Conservation (phyloP, 208 protist genomes). For the Crithidia expoeki region DNA sequence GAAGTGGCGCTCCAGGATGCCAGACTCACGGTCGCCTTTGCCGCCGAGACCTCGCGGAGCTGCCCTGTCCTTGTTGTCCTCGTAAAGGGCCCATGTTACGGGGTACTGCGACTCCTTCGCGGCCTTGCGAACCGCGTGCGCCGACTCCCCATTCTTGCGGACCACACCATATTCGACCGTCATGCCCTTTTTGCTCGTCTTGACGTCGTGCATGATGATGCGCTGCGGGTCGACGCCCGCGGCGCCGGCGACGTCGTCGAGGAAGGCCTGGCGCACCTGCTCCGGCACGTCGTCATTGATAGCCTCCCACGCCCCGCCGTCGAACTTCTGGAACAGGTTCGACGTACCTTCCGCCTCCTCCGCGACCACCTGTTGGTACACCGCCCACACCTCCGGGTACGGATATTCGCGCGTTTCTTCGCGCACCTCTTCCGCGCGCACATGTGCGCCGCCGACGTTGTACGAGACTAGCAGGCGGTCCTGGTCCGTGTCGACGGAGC, state of each 20-base stretch:
- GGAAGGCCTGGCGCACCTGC: constrained; percentile 33
- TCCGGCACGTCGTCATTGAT: constrained; percentile 24
- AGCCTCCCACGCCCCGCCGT: constrained; percentile 40
- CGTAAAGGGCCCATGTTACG: constrained; percentile 33
- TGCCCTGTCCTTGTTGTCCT: constrained; percentile 32
- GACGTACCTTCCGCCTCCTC: constrained; percentile 40
- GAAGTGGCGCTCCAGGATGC: constrained; percentile 45
- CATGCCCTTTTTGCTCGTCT: constrained; percentile 36
- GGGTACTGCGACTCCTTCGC: constrained; percentile 31
- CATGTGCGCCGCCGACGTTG: constrained; percentile 36
- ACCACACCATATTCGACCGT: constrained; percentile 32
- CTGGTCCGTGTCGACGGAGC: constrained; percentile 43
- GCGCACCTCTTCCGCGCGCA: constrained; percentile 28
- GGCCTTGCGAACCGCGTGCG: constrained; percentile 36
- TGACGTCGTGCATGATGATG: constrained; percentile 35
- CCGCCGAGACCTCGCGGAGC: constrained; percentile 13
- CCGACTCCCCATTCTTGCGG: constrained; percentile 30
- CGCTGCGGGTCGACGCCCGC: constrained; percentile 13
- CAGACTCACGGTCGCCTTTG: constrained; percentile 35
- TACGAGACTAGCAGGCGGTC: constrained; percentile 52
- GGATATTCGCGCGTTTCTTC: constrained; percentile 33
- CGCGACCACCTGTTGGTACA: constrained; percentile 45
- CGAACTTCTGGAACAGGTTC: constrained; percentile 39
- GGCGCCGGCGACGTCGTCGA: constrained; percentile 29
- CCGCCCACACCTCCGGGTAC: constrained; percentile 52